Evolutionary conservation across 345 rosid genomes (phyloP), one percentile per base, ranked within the genome.

Genomic region (Melastoma malabathricum): DNA sequence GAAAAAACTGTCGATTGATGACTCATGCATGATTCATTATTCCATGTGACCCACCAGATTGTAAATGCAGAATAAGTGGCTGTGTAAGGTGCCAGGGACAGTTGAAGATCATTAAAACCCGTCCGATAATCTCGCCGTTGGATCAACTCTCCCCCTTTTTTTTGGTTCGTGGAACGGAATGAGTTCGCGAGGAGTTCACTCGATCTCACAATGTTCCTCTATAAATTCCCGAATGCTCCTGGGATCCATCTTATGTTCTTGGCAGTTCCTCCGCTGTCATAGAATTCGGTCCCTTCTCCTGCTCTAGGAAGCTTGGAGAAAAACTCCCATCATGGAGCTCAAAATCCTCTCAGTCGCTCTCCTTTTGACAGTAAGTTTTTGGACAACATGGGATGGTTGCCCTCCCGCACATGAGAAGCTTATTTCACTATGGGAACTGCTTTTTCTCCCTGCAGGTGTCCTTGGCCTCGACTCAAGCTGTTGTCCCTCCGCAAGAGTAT

Each of bases 391-490:
- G 41, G 34, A 43, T 51, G 4, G 44, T 14, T 5, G 15, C 12
- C 41, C 14, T 20, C 22, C 31, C 44, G 16, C 6, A 1, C 15
- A 16, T 31, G 3, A 31, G 55, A 31, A 51, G 55, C 55, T 51
- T 29, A 29, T n/a, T 43, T 4, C 18, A 15, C 15, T 18, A 46
- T 22, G 25, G 25, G 25, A 22, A 22, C 51, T 3, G 17, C 8
- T 43, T 16, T 16, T 51, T 60, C 17, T 31, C 53, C 59, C 3
- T 54, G 73, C 68, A 80, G 87, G 43, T 80, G 49, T 67, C 62
- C 23, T 39, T 74, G 43, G 80, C 38, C 50, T 75, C 71, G 31
- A 64, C 66, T 55, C 68, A 72, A 52, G 94, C 85, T 45, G 76
- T 65, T 18, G 8, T 64, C 7, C 46, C 78, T 17, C 83, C 81